Evolutionary conservation across 2,329 filamentous ascomycete genomes (phyloP).

Genomic region (Curvularia lunata): DNA sequence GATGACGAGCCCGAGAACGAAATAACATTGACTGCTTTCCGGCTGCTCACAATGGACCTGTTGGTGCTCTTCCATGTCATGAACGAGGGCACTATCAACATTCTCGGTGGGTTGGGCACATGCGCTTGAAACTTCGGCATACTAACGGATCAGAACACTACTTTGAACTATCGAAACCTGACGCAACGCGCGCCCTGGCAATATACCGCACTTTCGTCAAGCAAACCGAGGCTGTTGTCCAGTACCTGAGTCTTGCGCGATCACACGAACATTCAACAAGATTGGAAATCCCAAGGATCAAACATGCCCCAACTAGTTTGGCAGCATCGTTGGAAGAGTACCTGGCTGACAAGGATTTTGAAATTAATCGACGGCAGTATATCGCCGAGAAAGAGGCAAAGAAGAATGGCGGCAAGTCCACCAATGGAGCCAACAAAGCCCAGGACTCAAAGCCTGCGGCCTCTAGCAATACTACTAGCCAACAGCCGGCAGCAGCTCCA

Average conservation of each 20-base stretch:
- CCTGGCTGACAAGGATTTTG: conserved; percentile 91
- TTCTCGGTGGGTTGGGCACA: conserved; percentile 70
- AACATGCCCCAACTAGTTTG: conserved; percentile 93
- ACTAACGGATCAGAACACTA: conserved; percentile 74
- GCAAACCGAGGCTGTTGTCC: conserved; percentile 91
- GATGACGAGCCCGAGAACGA: conserved; percentile 92
- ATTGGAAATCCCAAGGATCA: conserved; percentile 93
- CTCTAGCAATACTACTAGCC: conserved; percentile 34
- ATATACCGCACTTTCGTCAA: conserved; percentile 92
- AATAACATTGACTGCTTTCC: conserved; percentile 92
- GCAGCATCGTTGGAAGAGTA: conserved; percentile 93
- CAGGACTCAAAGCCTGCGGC: conserved; percentile 40
- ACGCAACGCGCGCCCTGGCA: conserved; percentile 87
- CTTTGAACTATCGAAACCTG: conserved; percentile 95
- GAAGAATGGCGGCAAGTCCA: conserved; percentile 55
- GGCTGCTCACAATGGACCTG: conserved; percentile 87
- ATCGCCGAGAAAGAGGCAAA: conserved; percentile 83
- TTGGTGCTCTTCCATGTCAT: conserved; percentile 90
- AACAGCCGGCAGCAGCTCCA: conserved; percentile 29
- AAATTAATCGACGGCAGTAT: conserved; percentile 90
- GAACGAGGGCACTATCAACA: conserved; percentile 97
- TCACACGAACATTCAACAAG: conserved; percentile 91
- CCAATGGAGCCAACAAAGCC: conserved; percentile 48
- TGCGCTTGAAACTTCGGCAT: neutral
- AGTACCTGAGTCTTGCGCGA: conserved; percentile 84